These are phyloP conservation scores for Beauveria varroae DNA, from an alignment of 2,329 filamentous ascomycete species.

Conservation along the genomic window DNA sequence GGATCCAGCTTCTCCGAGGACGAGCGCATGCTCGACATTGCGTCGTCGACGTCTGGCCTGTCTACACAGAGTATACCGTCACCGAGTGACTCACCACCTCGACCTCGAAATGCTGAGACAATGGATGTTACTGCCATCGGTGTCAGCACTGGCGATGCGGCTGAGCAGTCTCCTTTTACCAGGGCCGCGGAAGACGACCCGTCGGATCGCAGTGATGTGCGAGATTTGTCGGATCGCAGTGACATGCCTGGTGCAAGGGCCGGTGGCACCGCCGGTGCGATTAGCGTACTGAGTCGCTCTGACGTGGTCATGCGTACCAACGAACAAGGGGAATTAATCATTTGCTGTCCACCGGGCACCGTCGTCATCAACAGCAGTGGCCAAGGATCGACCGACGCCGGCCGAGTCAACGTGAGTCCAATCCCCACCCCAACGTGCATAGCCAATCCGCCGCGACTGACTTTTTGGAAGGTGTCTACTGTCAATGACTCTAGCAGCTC, in stretches of 20 bases:
- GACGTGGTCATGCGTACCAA: slow-evolving; percentile 8
- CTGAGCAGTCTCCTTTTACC: slow-evolving; percentile 4
- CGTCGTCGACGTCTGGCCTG: slow-evolving; percentile 12
- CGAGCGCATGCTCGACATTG: slow-evolving; percentile 32
- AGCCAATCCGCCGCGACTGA: slow-evolving; percentile 14
- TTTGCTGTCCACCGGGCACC: slow-evolving; percentile 12
- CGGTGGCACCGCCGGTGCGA: neutral
- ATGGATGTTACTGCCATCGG: neutral
- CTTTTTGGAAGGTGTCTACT: slow-evolving; percentile 15
- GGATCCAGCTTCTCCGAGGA: slow-evolving; percentile 41
- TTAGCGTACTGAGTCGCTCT: neutral
- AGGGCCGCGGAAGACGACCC: neutral
- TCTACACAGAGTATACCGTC: slow-evolving; percentile 11
- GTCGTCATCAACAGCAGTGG: slow-evolving; percentile 5
- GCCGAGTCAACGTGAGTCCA: slow-evolving; percentile 14
- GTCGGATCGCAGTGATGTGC: neutral
- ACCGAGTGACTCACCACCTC: slow-evolving; percentile 5
- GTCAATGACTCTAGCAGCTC: slow-evolving; percentile 12
- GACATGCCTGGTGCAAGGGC: neutral
- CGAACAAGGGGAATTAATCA: slow-evolving; percentile 8
- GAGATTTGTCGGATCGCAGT: too few relatives aligned
- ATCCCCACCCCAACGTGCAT: neutral
- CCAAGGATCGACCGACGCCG: neutral
- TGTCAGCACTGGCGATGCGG: neutral
- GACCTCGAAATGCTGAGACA: neutral